Evolutionary conservation across 495 filamentous ascomycete genomes (phyloP).

Genomic region (Lasiosphaeria miniovina): DNA sequence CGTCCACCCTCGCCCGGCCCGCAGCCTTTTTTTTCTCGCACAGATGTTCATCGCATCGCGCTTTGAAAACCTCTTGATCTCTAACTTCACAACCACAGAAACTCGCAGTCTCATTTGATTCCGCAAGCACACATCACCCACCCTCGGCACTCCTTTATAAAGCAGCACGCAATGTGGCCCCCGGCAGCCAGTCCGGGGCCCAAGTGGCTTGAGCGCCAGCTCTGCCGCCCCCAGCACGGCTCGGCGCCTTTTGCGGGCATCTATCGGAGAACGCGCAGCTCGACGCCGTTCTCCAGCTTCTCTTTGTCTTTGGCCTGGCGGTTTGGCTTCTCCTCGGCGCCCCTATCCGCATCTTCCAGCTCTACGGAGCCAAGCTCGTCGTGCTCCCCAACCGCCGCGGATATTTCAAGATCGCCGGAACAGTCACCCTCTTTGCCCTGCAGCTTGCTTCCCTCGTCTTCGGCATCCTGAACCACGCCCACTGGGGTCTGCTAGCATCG

Average conservation of each 20-base stretch:
- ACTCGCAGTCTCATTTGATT: too few relatives aligned
- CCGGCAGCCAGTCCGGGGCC: too few relatives aligned
- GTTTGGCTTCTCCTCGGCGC: constrained; percentile 10
- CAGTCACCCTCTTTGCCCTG: constrained; percentile 8
- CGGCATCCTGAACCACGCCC: neutral
- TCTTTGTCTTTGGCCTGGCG: constrained; percentile 16
- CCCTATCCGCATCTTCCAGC: constrained; percentile 7
- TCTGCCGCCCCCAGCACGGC: too few relatives aligned
- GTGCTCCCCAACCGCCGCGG: constrained; percentile 11
- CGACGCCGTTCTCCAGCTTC: constrained; percentile 3
- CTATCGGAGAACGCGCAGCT: constrained; percentile 4
- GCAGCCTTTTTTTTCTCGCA: too few relatives aligned
- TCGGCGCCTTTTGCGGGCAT: neutral
- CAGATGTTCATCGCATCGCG: too few relatives aligned
- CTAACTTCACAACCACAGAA: too few relatives aligned
- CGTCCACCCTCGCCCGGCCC: too few relatives aligned
- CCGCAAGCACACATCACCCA: too few relatives aligned
- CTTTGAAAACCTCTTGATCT: too few relatives aligned
- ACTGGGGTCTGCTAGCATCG: neutral
- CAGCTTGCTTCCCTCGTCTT: constrained; percentile 4
- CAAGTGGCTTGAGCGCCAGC: too few relatives aligned
- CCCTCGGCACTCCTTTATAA: too few relatives aligned
- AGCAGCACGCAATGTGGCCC: too few relatives aligned
- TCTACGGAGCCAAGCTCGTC: constrained; percentile 10
- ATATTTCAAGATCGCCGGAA: constrained; percentile 5